phyloP scores from a whole-genome alignment of 768 basidiomycete genomes.

The Rhodocollybia butyracea region DNA sequence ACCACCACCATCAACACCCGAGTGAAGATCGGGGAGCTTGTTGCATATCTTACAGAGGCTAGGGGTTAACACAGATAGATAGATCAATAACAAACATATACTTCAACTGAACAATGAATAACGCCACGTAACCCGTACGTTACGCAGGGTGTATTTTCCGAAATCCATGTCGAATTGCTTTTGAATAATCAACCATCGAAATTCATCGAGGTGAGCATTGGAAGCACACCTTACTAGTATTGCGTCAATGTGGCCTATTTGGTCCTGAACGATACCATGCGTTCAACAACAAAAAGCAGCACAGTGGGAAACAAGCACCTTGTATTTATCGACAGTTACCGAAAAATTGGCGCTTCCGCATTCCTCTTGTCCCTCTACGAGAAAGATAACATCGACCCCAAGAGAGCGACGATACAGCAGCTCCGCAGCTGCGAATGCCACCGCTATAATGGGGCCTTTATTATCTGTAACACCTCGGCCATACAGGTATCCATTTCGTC shows the following conservation, averaged over 20 bases:
- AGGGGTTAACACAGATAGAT: background rate
- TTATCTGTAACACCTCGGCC: conserved; percentile 92
- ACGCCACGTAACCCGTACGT: conserved; percentile 96
- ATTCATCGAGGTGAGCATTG: background rate
- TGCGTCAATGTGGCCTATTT: conserved; percentile 84
- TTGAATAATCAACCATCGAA: background rate
- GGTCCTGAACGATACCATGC: conserved; percentile 42
- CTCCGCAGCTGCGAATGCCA: conserved; percentile 86
- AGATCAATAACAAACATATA: conserved; percentile 23
- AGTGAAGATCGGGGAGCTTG: conserved; percentile 79
- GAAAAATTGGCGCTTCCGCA: conserved; percentile 86
- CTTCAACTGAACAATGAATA: conserved; percentile 80
- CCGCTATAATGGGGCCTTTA: conserved; percentile 92
- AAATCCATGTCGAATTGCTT: conserved; percentile 97
- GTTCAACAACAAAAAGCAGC: background rate
- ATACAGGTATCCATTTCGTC: conserved; percentile 86
- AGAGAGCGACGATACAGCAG: conserved; percentile 70
- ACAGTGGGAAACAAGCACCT: conserved; percentile 42
- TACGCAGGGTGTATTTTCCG: conserved; percentile 87
- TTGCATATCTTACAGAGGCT: conserved; percentile 55
- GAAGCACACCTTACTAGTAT: conserved; percentile 74
- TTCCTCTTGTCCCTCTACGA: conserved; percentile 97
- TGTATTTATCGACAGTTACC: conserved; percentile 70
- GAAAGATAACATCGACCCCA: conserved; percentile 81
- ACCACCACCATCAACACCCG: conserved; percentile 91